Conservation (phyloP, 805 yeast species). For the Wickerhamiella lipophila region DNA sequence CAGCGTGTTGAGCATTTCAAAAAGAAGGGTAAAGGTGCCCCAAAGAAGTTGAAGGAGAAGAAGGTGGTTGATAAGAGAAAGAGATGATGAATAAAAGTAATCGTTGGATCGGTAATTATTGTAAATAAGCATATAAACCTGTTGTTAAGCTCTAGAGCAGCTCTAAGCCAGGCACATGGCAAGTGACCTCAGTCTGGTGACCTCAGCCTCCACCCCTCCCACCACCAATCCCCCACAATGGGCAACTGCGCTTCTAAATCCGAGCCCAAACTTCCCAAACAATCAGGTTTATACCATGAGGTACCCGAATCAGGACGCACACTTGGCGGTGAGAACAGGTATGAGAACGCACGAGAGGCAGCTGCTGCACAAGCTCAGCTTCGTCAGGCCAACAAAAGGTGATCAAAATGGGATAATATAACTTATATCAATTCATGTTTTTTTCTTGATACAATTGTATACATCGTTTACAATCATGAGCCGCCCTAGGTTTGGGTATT, state of each 20-base stretch:
- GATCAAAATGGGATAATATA: too few species aligned
- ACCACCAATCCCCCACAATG: background rate
- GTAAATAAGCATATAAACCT: background rate
- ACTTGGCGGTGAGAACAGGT: conserved; percentile 6
- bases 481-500: too few species aligned
- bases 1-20: conserved; percentile 21
- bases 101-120: background rate
- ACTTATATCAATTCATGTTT: too few species aligned
- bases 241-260: conserved; percentile 2
- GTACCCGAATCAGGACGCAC: conserved; percentile 4
- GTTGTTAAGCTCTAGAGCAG: too few species aligned
- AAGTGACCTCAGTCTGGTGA: too few species aligned
- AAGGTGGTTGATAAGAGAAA: conserved; percentile 21
- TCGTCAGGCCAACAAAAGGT: background rate
- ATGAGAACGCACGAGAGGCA: background rate
- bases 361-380: conserved; percentile 7
- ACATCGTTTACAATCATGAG: too few species aligned
- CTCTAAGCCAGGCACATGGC: too few species aligned
- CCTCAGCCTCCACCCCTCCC: background rate
- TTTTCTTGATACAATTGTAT: too few species aligned
- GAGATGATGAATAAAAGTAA: background rate
- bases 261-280: background rate
- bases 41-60: conserved; percentile 24
- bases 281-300: background rate
- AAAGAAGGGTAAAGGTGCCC: conserved; percentile 26